phyloP scores from a whole-genome alignment of 768 basidiomycete species.

The Coprinopsis sp. region DNA sequence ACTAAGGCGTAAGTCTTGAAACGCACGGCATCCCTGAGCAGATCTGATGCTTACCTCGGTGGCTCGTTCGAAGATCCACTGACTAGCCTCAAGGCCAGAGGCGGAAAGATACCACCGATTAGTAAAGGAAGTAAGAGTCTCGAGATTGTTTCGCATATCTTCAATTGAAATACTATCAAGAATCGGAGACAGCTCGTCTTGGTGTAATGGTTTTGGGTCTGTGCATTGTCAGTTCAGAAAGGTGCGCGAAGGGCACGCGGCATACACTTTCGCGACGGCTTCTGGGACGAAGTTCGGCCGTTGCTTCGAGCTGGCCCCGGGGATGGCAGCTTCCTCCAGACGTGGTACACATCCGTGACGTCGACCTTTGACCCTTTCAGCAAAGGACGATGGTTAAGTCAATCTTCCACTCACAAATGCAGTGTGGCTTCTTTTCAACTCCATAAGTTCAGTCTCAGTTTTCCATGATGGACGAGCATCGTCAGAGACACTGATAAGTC shows the following conservation, averaged over 20 bases:
- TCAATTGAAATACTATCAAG: constrained; percentile 26
- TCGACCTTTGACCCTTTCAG: constrained; percentile 27
- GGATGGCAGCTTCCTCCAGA: constrained; percentile 20
- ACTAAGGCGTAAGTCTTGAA: constrained; percentile 17
- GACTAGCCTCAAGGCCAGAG: constrained; percentile 36
- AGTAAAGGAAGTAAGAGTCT: constrained; percentile 34
- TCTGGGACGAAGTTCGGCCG: constrained; percentile 12
- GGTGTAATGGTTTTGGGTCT: constrained; percentile 32
- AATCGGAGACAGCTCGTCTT: constrained; percentile 24
- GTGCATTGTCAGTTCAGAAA: background rate
- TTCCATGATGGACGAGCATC: constrained; percentile 38
- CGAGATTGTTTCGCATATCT: constrained; percentile 33
- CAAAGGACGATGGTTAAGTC: background rate
- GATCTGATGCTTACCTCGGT: constrained; percentile 25
- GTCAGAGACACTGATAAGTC: constrained; percentile 33
- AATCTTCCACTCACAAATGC: background rate
- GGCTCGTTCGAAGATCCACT: constrained; percentile 32
- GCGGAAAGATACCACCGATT: constrained; percentile 39
- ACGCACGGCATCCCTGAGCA: background rate
- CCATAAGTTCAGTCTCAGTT: constrained; percentile 34
- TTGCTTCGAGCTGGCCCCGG: constrained; percentile 2
- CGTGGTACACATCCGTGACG: constrained; percentile 36
- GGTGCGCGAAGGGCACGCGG: too few species aligned
- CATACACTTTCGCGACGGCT: too few species aligned
- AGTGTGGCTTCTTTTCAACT: constrained; percentile 15